Evolutionary conservation across 75 land plant species (phyloP).

Genomic region (Isoetes taiwanensis): DNA sequence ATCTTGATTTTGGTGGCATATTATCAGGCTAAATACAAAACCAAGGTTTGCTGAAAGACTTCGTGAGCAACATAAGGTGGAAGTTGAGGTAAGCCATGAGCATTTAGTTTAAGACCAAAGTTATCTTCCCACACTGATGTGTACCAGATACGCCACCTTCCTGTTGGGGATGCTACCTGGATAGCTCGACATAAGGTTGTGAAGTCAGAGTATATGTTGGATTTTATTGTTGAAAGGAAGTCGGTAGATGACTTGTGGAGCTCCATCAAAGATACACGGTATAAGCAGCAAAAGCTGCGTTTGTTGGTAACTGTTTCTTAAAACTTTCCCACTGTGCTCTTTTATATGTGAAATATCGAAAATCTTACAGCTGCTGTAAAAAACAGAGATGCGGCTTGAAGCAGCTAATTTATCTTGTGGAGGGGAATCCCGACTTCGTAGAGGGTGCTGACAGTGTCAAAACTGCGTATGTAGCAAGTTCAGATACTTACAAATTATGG

Average conservation of each 20-base stretch:
- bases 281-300: conserved; percentile 73
- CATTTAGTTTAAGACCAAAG: background rate
- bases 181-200: conserved; percentile 56
- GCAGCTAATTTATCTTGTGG: conserved; percentile 76
- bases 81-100: conserved; percentile 48
- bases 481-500: background rate
- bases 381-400: conserved; percentile 67
- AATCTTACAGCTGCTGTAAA: background rate
- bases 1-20: background rate
- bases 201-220: conserved; percentile 68
- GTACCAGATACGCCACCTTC: conserved; percentile 59
- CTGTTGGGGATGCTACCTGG: conserved; percentile 92
- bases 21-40: conserved; percentile 25
- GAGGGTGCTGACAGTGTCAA: conserved; percentile 80
- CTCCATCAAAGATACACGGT: conserved; percentile 82
- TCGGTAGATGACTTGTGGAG: conserved; percentile 65
- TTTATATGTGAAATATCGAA: background rate
- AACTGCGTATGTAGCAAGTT: conserved; percentile 59
- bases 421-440: conserved; percentile 75
- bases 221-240: conserved; percentile 92
- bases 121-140: background rate
- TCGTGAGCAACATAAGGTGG: conserved; percentile 37
- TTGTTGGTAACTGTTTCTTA: conserved; percentile 37
- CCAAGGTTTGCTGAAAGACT: conserved; percentile 51
- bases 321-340: background rate